These are phyloP conservation scores for Leccinum angustisporum DNA, from an alignment of 1,284 basidiomycete species.

Conservation along the genomic window DNA sequence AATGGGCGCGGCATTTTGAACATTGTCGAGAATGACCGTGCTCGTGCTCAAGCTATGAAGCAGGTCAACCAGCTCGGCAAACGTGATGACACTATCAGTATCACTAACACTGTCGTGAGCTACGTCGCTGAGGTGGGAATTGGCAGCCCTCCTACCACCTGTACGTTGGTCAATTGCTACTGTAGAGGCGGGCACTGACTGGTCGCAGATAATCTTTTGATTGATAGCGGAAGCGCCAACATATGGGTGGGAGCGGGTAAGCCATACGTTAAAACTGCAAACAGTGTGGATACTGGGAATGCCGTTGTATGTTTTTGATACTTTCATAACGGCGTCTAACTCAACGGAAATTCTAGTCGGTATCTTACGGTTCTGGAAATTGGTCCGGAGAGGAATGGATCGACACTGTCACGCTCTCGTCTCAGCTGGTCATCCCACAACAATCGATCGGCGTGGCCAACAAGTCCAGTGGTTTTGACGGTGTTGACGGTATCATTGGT, in stretches of 20 bases:
- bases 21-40: constrained; percentile 19
- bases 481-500: constrained; percentile 57
- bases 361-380: constrained; percentile 52
- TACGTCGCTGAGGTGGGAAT: constrained; percentile 43
- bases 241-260: constrained; percentile 40
- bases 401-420: constrained; percentile 47
- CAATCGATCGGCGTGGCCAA: constrained; percentile 58
- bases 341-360: constrained; percentile 20
- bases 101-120: constrained; percentile 25
- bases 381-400: constrained; percentile 54
- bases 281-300: constrained; percentile 44
- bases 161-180: constrained; percentile 28
- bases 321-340: not conserved
- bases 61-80: constrained; percentile 9
- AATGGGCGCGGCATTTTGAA: constrained; percentile 13
- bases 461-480: constrained; percentile 41
- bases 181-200: not conserved
- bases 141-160: constrained; percentile 45
- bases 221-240: constrained; percentile 39
- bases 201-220: constrained; percentile 22
- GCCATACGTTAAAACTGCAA: constrained; percentile 41
- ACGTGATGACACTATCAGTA: not conserved
- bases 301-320: constrained; percentile 33
- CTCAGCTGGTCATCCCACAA: constrained; percentile 42
- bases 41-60: constrained; percentile 5